Percentiles rank a stretch among this genome's conserved stretches.
phyloP scores from a whole-genome alignment of 2,329 filamentous ascomycete genomes.

The Paecilomyces sp. region DNA sequence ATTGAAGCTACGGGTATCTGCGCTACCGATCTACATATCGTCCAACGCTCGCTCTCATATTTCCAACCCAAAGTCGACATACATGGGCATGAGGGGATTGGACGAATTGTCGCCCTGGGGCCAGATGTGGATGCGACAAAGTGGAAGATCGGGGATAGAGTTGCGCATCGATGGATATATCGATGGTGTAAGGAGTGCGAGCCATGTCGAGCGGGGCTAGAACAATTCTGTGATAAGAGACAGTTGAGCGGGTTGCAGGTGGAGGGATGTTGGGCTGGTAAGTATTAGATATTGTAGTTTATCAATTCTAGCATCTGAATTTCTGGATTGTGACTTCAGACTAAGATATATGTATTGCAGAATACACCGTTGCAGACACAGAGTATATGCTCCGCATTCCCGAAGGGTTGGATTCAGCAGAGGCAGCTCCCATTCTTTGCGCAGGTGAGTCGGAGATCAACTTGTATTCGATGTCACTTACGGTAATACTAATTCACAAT shows the following conservation, averaged over 20 bases:
- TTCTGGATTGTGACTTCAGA: too few species aligned
- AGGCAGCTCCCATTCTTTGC: constrained; percentile 14
- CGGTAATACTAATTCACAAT: not conserved
- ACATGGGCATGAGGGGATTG: constrained; percentile 42
- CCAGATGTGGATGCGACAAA: constrained; percentile 17
- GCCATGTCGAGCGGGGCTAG: constrained; percentile 10
- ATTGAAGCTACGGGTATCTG: constrained; percentile 32
- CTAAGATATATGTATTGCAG: constrained; percentile 2
- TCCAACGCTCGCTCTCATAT: constrained; percentile 24
- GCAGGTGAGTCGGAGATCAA: constrained; percentile 5
- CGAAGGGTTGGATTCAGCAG: constrained; percentile 10
- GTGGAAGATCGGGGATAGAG: constrained; percentile 17
- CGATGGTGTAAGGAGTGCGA: constrained; percentile 13
- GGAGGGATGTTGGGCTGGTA: constrained; percentile 10
- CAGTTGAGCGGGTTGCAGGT: constrained; percentile 10
- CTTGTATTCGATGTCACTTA: not conserved
- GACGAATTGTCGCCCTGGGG: constrained; percentile 32
- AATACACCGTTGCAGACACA: constrained; percentile 12
- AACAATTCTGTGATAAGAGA: constrained; percentile 11
- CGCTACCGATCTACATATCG: constrained; percentile 32
- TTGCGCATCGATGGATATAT: constrained; percentile 13
- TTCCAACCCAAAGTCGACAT: constrained; percentile 28
- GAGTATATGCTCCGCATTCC: constrained; percentile 12
- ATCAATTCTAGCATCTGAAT: too few species aligned
- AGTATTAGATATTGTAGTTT: not conserved